Evolutionary conservation across 2,329 filamentous ascomycete species (phyloP), one percentile per base, ranked within the genome.

Genomic region (Penicillium hordei): DNA sequence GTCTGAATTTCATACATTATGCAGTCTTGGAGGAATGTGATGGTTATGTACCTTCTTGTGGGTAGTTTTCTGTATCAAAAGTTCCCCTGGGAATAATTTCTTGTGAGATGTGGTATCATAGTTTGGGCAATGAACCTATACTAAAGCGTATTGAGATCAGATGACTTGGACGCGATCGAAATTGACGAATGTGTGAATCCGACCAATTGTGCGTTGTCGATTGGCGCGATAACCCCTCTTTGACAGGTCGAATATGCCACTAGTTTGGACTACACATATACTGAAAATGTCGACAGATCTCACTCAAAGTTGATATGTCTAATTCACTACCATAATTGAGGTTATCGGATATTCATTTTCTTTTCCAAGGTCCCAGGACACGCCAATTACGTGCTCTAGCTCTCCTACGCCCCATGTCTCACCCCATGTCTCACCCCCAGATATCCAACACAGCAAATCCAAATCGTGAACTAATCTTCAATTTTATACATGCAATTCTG

Each of bases 131-230:
- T n/a, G 27, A 29, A 5, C 50, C 50, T 50, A 34, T 52, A 36
- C 50, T 34, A 44, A 31, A n/a, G 21, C 17, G 29, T 36, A 27
- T 36, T 36, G 17, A 17, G 40, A 52, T 46, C 39, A 52, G 40
- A 52, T 52, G 50, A 52, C 39, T 52, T 13, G 21, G 50, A 52
- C 36, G 39, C 21, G 50, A 46, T 45, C 31, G 12, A 52, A 52
- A 44, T 25, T 36, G 50, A 33, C 39, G 39, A 52, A 52, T 36
- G 39, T n/a, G 23, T 21, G 40, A 19, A 15, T 2, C 29, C 21
- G 38, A 17, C 50, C 50, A 52, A 46, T 52, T 52, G 50, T 52
- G 50, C 29, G 50, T 45, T 29, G 50, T 33, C 39, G 29, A 52
- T 52, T 34, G 40, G 50, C 40, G 50, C 31, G 21, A 5, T 19